These are phyloP conservation scores for Botrytis elliptica DNA, from an alignment of 2,329 filamentous ascomycete species.

Conservation along the genomic window DNA sequence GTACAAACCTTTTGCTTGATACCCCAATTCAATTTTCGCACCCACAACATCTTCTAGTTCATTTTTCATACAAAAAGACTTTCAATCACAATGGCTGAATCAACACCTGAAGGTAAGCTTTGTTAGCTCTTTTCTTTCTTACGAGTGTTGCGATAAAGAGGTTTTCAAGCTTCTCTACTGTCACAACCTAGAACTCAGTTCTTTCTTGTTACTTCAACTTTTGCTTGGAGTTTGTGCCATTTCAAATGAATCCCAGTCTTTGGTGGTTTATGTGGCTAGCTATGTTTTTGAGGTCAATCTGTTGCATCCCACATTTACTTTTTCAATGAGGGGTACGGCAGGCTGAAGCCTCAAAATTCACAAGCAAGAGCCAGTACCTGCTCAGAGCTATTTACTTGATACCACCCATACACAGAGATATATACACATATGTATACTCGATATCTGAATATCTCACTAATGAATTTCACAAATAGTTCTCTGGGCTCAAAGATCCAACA, in stretches of 20 bases:
- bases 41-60: neutral
- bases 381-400: neutral
- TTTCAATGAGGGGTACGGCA: constrained; percentile 17
- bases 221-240: neutral
- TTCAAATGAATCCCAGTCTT: neutral
- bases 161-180: neutral
- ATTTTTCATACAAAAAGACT: neutral
- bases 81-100: constrained; percentile 31
- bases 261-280: neutral
- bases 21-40: constrained; percentile 18
- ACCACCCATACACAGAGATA: neutral
- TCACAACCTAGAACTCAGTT: neutral
- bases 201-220: neutral
- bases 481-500: constrained; percentile 95
- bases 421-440: neutral
- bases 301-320: constrained; percentile 2
- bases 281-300: neutral
- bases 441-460: neutral
- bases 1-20: constrained; percentile 22
- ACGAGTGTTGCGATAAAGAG: neutral
- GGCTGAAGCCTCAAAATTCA: constrained; percentile 6
- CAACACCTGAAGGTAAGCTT: constrained; percentile 38
- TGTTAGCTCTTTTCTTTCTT: constrained; percentile 25
- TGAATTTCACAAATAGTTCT: constrained; percentile 61
- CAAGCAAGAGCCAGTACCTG: constrained; percentile 10